phyloP scores from a whole-genome alignment of 495 filamentous ascomycete genomes.

The Aspergillus panamensis region DNA sequence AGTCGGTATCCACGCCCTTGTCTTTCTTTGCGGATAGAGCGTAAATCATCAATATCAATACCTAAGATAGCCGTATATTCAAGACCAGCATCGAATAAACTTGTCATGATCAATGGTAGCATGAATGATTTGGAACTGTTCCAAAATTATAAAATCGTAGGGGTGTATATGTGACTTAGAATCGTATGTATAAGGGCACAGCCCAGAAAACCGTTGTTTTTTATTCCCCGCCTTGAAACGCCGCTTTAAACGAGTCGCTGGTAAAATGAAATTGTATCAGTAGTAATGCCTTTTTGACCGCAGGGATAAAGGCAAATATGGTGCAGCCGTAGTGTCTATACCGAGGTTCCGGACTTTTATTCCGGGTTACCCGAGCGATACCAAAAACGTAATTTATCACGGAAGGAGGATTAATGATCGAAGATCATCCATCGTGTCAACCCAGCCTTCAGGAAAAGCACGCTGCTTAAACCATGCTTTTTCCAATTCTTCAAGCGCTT shows the following conservation, averaged over 20 bases:
- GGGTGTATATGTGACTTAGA: neutral
- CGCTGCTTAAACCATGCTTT: slow-evolving; percentile 38
- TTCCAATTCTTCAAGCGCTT: slow-evolving; percentile 35
- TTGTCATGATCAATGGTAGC: no score
- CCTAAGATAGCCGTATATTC: no score
- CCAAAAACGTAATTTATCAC: slow-evolving; percentile 1
- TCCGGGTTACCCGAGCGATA: neutral
- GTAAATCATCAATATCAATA: no score
- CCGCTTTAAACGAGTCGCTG: neutral
- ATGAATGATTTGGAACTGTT: no score
- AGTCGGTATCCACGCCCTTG: no score
- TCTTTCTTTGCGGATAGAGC: no score
- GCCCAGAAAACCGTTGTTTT: neutral
- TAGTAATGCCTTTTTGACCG: neutral
- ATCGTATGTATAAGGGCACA: slow-evolving; percentile 3
- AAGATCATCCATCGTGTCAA: slow-evolving; percentile 38
- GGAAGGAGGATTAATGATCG: slow-evolving; percentile 36
- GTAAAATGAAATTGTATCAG: neutral
- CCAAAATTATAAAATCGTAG: neutral
- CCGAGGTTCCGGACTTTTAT: neutral
- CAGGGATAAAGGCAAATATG: neutral
- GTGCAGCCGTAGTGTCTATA: neutral
- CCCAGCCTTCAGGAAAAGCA: slow-evolving; percentile 38
- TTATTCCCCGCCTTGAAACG: neutral
- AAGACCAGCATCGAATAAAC: no score